A percentile compares a stretch with the other conserved stretches of the same genome.
Conservation (phyloP, 2,329 filamentous ascomycete genomes). For the Dothideomycetidae sp. region DNA sequence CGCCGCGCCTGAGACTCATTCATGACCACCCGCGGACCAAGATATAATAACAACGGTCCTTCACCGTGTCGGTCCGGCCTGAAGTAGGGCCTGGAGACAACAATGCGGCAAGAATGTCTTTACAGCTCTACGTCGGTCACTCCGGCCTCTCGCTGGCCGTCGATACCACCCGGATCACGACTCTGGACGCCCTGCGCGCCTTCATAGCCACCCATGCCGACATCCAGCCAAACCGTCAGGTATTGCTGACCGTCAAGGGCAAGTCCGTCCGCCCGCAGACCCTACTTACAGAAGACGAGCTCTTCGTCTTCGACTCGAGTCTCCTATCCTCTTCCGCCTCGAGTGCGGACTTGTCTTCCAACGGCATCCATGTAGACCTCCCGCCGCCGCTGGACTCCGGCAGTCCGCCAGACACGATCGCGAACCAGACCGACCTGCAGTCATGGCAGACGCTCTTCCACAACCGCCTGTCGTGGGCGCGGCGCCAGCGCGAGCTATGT, state of each 20-base stretch:
- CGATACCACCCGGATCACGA: conserved; percentile 60
- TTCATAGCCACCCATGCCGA: conserved; percentile 64
- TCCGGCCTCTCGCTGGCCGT: conserved; percentile 74
- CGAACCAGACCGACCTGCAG: conserved; percentile 62
- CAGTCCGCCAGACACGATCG: conserved; percentile 62
- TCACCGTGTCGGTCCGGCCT: too few species aligned
- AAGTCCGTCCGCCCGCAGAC: conserved; percentile 71
- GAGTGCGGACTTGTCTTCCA: conserved; percentile 20
- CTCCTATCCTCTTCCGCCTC: conserved; percentile 30
- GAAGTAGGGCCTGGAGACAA: too few species aligned
- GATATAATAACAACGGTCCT: too few species aligned
- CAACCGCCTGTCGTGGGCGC: conserved; percentile 65
- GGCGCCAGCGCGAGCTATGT: conserved; percentile 55
- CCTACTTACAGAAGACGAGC: conserved; percentile 70
- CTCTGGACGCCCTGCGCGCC: conserved; percentile 68
- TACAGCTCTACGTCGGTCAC: conserved; percentile 83
- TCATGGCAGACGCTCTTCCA: conserved; percentile 85
- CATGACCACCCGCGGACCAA: too few species aligned
- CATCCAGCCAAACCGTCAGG: conserved; percentile 65
- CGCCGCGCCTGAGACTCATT: too few species aligned
- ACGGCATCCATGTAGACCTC: conserved; percentile 34
- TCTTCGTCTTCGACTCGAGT: conserved; percentile 81
- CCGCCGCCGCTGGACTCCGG: conserved; percentile 45
- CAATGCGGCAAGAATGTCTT: conserved; percentile 50
- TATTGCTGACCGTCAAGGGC: conserved; percentile 72